Evolutionary conservation across 306 rosid species (phyloP).

Genomic region (Urtica urens): DNA sequence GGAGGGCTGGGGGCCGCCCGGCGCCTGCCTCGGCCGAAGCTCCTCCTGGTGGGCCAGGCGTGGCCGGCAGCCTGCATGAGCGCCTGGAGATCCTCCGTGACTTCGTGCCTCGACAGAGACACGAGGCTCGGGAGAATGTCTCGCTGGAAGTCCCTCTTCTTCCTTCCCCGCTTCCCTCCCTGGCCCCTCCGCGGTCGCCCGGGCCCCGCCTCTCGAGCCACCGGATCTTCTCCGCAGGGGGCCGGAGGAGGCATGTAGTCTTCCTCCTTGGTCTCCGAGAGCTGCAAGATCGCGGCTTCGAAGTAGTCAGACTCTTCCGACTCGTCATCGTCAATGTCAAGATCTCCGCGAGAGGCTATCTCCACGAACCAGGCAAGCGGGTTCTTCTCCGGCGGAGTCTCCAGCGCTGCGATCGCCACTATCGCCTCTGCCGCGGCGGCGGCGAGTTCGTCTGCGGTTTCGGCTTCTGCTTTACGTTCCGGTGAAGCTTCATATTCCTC

Average conservation of each 20-base stretch:
- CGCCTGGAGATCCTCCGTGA: slow-evolving; percentile 92
- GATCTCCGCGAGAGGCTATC: slow-evolving; percentile 33
- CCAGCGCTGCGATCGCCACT: slow-evolving; percentile 49
- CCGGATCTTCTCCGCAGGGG: slow-evolving; percentile 59
- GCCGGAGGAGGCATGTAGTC: slow-evolving; percentile 95
- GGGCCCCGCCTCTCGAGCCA: slow-evolving; percentile 53
- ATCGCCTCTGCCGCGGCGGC: slow-evolving; percentile 72
- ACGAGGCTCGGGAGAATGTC: slow-evolving; percentile 90
- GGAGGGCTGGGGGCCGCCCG: slow-evolving; percentile 37
- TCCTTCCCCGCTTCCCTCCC: slow-evolving; percentile 84
- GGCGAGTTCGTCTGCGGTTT: slow-evolving; percentile 44
- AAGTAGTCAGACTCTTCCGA: slow-evolving; percentile 53
- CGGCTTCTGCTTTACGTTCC: slow-evolving; percentile 20
- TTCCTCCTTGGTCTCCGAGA: slow-evolving; percentile 55
- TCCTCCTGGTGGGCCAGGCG: slow-evolving; percentile 74
- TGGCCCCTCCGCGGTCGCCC: slow-evolving; percentile 67
- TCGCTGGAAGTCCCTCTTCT: slow-evolving; percentile 92
- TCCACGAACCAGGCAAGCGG: slow-evolving; percentile 71
- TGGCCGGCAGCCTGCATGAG: slow-evolving; percentile 84
- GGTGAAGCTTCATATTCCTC: slow-evolving; percentile 24
- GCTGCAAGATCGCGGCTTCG: slow-evolving; percentile 65
- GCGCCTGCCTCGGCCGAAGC: slow-evolving; percentile 76
- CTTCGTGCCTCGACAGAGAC: slow-evolving; percentile 87
- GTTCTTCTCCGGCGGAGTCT: slow-evolving; percentile 19
- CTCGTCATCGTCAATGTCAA: slow-evolving; percentile 24